phyloP scores from a whole-genome alignment of 257 asterid species.

The Salvia hispanica region DNA sequence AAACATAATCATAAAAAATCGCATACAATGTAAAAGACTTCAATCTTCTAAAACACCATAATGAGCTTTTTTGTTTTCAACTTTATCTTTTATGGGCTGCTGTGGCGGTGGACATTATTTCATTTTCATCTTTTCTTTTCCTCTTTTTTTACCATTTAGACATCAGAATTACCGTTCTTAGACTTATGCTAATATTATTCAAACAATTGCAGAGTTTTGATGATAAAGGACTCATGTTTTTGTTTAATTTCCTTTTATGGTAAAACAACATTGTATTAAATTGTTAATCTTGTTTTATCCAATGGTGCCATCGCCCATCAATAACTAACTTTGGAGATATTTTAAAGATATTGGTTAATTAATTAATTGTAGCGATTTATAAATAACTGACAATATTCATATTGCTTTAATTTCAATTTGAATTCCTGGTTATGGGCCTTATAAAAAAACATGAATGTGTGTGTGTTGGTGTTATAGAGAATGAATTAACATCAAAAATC shows the following conservation, averaged over 20 bases:
- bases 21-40: slow-evolving; percentile 19
- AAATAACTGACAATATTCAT: no score
- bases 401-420: no score
- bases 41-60: slow-evolving; percentile 27
- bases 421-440: no score
- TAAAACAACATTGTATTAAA: no score
- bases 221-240: no score
- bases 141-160: not conserved
- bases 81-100: not conserved
- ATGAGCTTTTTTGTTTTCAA: slow-evolving; percentile 12
- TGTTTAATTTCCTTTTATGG: no score
- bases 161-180: not conserved
- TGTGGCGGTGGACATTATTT: not conserved
- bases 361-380: not conserved
- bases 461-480: no score
- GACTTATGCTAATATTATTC: not conserved
- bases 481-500: no score
- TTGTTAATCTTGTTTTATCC: no score
- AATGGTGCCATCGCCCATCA: no score
- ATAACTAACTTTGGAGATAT: no score
- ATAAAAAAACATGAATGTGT: no score
- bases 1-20: not conserved
- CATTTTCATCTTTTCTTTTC: not conserved
- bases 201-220: not conserved
- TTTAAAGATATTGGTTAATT: not conserved